Conservation (phyloP, 2,329 filamentous ascomycete genomes). For the Akanthomyces lecanii region DNA sequence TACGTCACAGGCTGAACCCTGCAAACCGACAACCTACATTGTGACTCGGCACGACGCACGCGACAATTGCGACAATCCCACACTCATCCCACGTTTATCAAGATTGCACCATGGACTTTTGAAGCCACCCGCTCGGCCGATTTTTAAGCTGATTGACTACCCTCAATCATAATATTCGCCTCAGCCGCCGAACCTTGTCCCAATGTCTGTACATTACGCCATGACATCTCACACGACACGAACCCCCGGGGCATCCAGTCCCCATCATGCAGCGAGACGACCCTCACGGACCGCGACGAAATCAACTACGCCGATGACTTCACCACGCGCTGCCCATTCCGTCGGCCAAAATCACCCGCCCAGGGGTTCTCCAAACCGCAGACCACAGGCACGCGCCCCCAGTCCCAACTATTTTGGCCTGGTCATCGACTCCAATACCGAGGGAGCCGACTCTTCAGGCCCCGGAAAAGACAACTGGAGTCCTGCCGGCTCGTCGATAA, state of each 20-base stretch:
- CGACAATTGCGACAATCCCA: background rate
- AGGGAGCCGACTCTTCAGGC: slow-evolving; percentile 59
- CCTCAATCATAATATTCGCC: background rate
- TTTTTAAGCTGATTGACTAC: slow-evolving; percentile 12
- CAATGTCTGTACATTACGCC: slow-evolving; percentile 14
- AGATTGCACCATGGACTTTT: slow-evolving; percentile 8
- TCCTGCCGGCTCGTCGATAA: slow-evolving; percentile 64
- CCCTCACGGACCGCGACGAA: slow-evolving; percentile 28
- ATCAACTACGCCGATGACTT: slow-evolving; percentile 48
- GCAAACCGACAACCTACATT: slow-evolving; percentile 12
- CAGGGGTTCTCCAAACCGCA: slow-evolving; percentile 40
- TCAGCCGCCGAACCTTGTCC: background rate
- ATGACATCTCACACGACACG: slow-evolving; percentile 17
- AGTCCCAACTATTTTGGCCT: slow-evolving; percentile 90
- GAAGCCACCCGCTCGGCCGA: background rate
- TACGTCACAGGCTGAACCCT: slow-evolving; percentile 16
- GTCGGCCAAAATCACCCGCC: slow-evolving; percentile 53
- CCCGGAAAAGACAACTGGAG: slow-evolving; percentile 71
- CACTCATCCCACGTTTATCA: no score
- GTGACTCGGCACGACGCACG: background rate
- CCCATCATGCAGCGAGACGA: slow-evolving; percentile 13
- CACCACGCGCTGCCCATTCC: slow-evolving; percentile 49
- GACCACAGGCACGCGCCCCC: slow-evolving; percentile 37
- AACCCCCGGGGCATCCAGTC: slow-evolving; percentile 13
- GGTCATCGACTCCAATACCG: slow-evolving; percentile 56